Evolutionary conservation across 305 asterid species (phyloP).

Genomic region (Rubia tinctorum): DNA sequence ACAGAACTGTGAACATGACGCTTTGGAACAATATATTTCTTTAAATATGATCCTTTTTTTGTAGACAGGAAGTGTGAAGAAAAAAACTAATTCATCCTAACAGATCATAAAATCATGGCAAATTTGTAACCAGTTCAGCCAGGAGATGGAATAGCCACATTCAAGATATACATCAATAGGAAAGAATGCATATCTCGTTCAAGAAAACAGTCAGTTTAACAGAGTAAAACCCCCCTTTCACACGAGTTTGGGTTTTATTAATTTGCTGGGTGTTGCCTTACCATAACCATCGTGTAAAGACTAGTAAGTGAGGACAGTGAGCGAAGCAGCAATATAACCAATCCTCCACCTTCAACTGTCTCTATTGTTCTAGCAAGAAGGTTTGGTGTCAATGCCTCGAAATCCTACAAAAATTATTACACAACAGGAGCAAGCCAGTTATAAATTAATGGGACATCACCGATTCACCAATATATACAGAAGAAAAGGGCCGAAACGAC

Average conservation of each 20-base stretch:
- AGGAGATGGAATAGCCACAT: not conserved
- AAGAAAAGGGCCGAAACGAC: slow-evolving; percentile 7
- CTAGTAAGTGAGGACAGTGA: slow-evolving; percentile 84
- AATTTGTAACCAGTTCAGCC: not conserved
- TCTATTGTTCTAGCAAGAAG: slow-evolving; percentile 95
- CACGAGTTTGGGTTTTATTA: not conserved
- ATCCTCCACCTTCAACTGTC: slow-evolving; percentile 99
- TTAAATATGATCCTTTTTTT: not conserved
- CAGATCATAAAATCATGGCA: not conserved
- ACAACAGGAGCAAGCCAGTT: slow-evolving; percentile 9
- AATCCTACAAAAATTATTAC: slow-evolving; percentile 48
- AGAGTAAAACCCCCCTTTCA: not conserved
- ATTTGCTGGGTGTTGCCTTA: slow-evolving; percentile 23
- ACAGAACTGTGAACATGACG: not conserved
- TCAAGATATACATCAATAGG: not conserved
- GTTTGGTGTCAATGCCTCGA: slow-evolving; percentile 95
- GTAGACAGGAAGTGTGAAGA: not conserved
- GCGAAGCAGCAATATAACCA: slow-evolving; percentile 83
- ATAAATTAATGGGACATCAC: not conserved
- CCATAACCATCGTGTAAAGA: slow-evolving; percentile 94
- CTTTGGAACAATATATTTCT: not conserved
- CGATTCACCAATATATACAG: slow-evolving; percentile 2
- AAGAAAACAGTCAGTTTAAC: not conserved
- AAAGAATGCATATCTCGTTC: not conserved
- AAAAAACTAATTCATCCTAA: not conserved